Evolutionary conservation across 805 yeast species (phyloP).

Genomic region (Saccharomycopsis sp.): DNA sequence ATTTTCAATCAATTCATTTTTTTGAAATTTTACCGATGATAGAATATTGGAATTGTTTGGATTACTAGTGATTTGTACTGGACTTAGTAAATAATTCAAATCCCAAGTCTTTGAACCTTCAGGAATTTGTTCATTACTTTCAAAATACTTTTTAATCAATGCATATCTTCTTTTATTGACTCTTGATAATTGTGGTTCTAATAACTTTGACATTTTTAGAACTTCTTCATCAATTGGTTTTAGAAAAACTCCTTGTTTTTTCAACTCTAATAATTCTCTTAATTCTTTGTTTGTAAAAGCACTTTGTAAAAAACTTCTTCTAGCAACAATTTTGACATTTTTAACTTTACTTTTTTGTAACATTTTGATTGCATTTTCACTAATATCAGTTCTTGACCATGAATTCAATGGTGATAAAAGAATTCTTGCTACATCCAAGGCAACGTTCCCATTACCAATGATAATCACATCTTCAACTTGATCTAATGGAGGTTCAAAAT

Average conservation of each 20-base stretch:
- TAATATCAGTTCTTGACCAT: conserved; percentile 67
- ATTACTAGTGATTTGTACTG: conserved; percentile 31
- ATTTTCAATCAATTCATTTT: conserved; percentile 31
- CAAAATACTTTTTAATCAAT: conserved; percentile 42
- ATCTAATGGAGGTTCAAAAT: conserved; percentile 46
- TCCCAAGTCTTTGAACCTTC: conserved; percentile 39
- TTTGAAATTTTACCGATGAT: conserved; percentile 37
- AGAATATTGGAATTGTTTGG: conserved; percentile 28
- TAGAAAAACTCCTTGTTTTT: conserved; percentile 36
- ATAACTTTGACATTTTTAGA: conserved; percentile 24
- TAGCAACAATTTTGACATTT: conserved; percentile 63
- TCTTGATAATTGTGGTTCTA: conserved; percentile 32
- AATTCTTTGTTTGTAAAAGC: conserved; percentile 91
- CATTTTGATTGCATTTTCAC: conserved; percentile 44
- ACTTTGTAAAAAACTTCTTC: conserved; percentile 77
- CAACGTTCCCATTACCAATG: conserved; percentile 96
- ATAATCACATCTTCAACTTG: conserved; percentile 58
- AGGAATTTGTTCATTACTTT: conserved; percentile 1
- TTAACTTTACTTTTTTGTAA: conserved; percentile 45
- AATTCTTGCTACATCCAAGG: conserved; percentile 80
- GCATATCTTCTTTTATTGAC: conserved; percentile 54
- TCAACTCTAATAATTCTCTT: conserved; percentile 66
- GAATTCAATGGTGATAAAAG: conserved; percentile 39
- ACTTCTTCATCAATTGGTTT: conserved; percentile 35
- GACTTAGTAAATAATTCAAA: conserved; percentile 60